Base-by-base conservation (phyloP, 2,329 filamentous ascomycete species). In the Diaporthe nobilis region DNA sequence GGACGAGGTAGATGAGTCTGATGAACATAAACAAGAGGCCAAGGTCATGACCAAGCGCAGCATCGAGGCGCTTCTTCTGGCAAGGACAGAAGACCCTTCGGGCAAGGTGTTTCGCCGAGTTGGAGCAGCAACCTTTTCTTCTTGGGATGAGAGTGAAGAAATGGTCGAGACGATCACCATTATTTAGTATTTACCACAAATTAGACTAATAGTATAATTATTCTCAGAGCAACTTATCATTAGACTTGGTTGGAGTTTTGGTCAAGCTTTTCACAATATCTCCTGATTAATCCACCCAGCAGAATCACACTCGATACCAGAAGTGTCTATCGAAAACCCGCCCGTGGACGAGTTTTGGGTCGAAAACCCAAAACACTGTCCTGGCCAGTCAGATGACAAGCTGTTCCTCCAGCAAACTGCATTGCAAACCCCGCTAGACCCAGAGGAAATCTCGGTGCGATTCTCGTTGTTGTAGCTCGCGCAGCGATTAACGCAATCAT, bases 121-220 rank as follows among this genome's bases (percentile, higher is more conserved):
- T 51, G 63, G 63, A 37, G 63, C 63, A 51, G 63, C 63, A n/a
- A 12, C 31, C 3, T 67, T 67, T 25, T 51, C 44, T 51, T 67
- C 22, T 37, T 67, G 63, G 63, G 63, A 67, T 12, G 44, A 37
- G 44, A 37, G 63, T 51, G 44, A 67, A 51, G 63, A 67, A 37
- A 5, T 17, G 28, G 63, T 37, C 20, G 63, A 51, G 12, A 51
- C 31, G 20, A 67, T 67, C 31, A 67, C 63, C 3, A 51, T 67
- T 25, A 25, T 51, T n/a, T 67, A 67, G 61, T 9, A 17, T n/a
- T 15, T 39, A 25, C 34, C 34, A 25, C 22, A 8, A 12, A 8
- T 39, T 39, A 60, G 4, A n/a, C 51, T 31, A 25, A 17, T 31
- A 8, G 6, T 55, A 31, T 17, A n/a, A 22, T 2, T 20, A 49